Evolutionary conservation across 148 eudicot genomes (phyloP).

Genomic region (Euryodendron excelsum): DNA sequence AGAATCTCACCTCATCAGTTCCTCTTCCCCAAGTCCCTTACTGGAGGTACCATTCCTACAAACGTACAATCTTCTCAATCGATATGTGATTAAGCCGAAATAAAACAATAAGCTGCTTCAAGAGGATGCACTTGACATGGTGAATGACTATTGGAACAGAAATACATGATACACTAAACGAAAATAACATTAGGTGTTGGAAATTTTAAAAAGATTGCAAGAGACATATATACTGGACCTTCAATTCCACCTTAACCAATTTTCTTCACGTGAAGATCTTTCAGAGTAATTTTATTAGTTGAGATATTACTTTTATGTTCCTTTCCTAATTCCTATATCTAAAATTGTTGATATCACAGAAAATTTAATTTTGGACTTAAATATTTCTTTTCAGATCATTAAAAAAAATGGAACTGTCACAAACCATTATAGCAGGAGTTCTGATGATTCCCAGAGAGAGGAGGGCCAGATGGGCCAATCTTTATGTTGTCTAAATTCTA

Average conservation of each 20-base stretch:
- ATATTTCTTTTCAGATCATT: background rate
- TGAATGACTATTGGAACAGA: background rate
- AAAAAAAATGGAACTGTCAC: background rate
- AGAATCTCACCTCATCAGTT: slow-evolving; percentile 62
- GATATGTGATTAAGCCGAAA: background rate
- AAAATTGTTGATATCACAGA: background rate
- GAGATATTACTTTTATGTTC: background rate
- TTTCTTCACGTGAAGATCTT: background rate
- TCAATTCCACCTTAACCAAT: background rate
- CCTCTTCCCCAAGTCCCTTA: slow-evolving; percentile 47
- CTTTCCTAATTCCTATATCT: background rate
- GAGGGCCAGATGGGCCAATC: background rate
- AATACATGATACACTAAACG: background rate
- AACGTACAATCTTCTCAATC: slow-evolving; percentile 8
- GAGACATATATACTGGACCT: background rate
- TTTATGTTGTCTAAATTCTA: background rate
- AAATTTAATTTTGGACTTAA: background rate
- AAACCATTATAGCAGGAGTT: background rate
- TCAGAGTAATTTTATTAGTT: background rate
- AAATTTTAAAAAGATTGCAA: background rate
- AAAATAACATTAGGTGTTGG: background rate
- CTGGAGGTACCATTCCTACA: slow-evolving; percentile 45
- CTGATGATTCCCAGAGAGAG: background rate
- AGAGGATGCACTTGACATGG: background rate
- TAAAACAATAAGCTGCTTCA: background rate